Conservation (phyloP, 257 asterid genomes). For the Vinca minor region DNA sequence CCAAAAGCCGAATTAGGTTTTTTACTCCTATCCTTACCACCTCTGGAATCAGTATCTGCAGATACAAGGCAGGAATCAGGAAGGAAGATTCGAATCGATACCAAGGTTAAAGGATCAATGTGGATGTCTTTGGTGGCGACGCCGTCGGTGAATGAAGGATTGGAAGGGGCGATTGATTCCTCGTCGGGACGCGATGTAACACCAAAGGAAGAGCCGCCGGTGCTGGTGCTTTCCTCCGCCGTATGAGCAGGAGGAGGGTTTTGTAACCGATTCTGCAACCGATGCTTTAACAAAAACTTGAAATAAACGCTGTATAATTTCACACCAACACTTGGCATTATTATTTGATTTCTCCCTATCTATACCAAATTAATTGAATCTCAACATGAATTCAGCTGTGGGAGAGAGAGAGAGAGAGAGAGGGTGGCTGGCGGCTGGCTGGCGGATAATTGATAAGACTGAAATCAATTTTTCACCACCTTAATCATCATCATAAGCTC, state of each 20-base stretch:
- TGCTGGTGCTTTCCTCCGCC: constrained; percentile 22
- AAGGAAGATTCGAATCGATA: constrained; percentile 69
- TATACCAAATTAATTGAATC: too few relatives aligned
- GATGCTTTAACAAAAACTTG: constrained; percentile 84
- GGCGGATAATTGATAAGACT: too few relatives aligned
- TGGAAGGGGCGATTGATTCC: constrained; percentile 58
- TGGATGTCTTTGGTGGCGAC: constrained; percentile 92
- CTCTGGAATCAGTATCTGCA: constrained; percentile 26
- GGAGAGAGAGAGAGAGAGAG: too few relatives aligned
- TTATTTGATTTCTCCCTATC: constrained; percentile 14
- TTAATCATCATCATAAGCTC: background rate
- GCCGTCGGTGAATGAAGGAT: constrained; percentile 80
- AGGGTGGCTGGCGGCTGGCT: too few relatives aligned
- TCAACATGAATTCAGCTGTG: background rate
- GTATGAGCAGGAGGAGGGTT: constrained; percentile 21
- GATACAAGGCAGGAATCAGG: constrained; percentile 64
- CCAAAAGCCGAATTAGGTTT: constrained; percentile 16
- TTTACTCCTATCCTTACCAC: constrained; percentile 6
- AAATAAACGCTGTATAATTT: constrained; percentile 84
- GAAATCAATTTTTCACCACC: background rate
- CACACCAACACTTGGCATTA: constrained; percentile 94
- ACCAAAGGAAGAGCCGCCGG: constrained; percentile 49
- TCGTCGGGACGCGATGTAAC: constrained; percentile 88
- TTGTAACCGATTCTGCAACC: constrained; percentile 71
- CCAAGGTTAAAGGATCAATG: constrained; percentile 70